Conservation (phyloP, 768 basidiomycete species). For the Tephrocybe sp. region DNA sequence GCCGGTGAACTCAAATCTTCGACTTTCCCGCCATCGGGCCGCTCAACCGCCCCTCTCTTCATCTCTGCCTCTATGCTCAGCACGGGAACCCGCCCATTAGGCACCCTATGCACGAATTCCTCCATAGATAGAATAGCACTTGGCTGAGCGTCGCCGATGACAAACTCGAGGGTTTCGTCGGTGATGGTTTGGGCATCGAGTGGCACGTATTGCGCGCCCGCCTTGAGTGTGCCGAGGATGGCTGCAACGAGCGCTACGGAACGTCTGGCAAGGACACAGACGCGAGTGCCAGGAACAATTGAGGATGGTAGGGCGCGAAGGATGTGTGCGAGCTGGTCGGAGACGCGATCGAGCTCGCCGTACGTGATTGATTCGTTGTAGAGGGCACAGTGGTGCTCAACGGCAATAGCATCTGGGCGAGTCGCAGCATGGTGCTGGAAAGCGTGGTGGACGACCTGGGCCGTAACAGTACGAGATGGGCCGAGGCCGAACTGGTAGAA, state of each 20-base stretch:
- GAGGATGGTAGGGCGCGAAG: slow-evolving; percentile 38
- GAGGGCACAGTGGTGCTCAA: slow-evolving; percentile 41
- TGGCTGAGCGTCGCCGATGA: slow-evolving; percentile 47
- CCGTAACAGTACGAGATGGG: slow-evolving; percentile 33
- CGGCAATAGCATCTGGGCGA: slow-evolving; percentile 44
- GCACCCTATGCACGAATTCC: slow-evolving; percentile 41
- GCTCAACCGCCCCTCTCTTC: slow-evolving; percentile 25
- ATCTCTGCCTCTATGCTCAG: slow-evolving; percentile 33
- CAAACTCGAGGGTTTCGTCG: slow-evolving; percentile 51
- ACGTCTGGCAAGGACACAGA: slow-evolving; percentile 55
- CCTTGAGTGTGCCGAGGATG: slow-evolving; percentile 54
- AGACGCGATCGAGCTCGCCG: slow-evolving; percentile 45
- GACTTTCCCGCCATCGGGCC: slow-evolving; percentile 32
- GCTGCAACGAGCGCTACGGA: slow-evolving; percentile 53
- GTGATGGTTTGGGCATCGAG: slow-evolving; percentile 58
- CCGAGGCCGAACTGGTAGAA: slow-evolving; percentile 50
- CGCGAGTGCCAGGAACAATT: slow-evolving; percentile 46
- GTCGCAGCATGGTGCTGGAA: slow-evolving; percentile 46
- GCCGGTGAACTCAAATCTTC: slow-evolving; percentile 35
- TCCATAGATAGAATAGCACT: slow-evolving; percentile 41
- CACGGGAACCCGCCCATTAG: slow-evolving; percentile 18
- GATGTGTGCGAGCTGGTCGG: slow-evolving; percentile 44
- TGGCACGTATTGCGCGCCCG: slow-evolving; percentile 60
- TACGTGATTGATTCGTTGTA: slow-evolving; percentile 45
- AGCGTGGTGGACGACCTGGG: slow-evolving; percentile 54